These are phyloP conservation scores for Euphorbia lathyris DNA, from an alignment of 345 rosid species.

Conservation along the genomic window DNA sequence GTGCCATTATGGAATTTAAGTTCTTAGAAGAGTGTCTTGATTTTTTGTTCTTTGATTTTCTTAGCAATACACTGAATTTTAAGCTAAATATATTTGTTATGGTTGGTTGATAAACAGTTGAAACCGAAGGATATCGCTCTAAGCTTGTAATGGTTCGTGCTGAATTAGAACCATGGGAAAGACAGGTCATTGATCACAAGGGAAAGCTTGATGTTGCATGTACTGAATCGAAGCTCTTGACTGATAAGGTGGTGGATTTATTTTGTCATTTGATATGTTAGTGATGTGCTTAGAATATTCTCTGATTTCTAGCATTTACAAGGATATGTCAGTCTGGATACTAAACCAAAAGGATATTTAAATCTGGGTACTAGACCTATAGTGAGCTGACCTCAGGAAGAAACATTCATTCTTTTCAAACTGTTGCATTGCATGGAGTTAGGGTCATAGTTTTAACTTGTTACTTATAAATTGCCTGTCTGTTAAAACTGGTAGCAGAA, in stretches of 20 bases:
- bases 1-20: neutral
- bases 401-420: neutral
- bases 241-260: slow-evolving; percentile 56
- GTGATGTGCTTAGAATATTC: neutral
- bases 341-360: neutral
- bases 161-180: slow-evolving; percentile 94
- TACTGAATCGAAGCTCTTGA: slow-evolving; percentile 73
- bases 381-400: too few species aligned
- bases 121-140: slow-evolving; percentile 74
- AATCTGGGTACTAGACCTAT: neutral
- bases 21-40: neutral
- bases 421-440: slow-evolving; percentile 4
- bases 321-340: neutral
- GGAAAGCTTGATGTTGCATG: slow-evolving; percentile 89
- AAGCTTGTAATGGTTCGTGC: slow-evolving; percentile 78
- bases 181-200: slow-evolving; percentile 74
- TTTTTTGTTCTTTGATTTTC: neutral
- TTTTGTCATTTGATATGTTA: neutral
- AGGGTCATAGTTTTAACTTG: neutral
- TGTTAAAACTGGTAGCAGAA: too few species aligned
- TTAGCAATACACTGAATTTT: neutral
- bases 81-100: neutral
- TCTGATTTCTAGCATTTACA: neutral
- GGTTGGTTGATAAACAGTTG: slow-evolving; percentile 46
- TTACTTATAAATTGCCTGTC: neutral